phyloP scores from a whole-genome alignment of 306 rosid genomes.

The Hippophae rhamnoides region DNA sequence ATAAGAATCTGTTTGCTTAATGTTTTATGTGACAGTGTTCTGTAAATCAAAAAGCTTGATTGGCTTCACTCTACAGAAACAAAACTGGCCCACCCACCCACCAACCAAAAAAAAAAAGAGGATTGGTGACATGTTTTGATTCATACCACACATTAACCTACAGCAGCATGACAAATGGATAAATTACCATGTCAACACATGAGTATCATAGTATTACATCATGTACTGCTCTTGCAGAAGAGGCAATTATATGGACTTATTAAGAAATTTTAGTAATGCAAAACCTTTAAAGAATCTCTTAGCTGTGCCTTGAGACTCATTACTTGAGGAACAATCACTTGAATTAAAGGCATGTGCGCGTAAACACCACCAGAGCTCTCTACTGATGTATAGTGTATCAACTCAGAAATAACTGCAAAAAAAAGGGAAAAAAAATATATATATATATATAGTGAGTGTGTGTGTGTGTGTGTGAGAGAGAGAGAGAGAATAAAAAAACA shows the following conservation, averaged over 20 bases:
- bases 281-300: slow-evolving; percentile 87
- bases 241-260: slow-evolving; percentile 5
- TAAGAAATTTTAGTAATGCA: slow-evolving; percentile 14
- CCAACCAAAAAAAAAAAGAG: slow-evolving; percentile 3
- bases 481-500: not conserved
- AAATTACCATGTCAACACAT: not conserved
- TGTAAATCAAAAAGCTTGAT: too few relatives aligned
- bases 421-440: not conserved
- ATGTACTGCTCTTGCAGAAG: slow-evolving; percentile 3
- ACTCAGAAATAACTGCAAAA: slow-evolving; percentile 86
- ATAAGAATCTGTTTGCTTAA: not conserved
- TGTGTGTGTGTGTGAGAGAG: not conserved
- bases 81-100: too few relatives aligned
- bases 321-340: slow-evolving; percentile 87
- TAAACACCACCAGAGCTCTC: slow-evolving; percentile 64
- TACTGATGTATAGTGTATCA: slow-evolving; percentile 81
- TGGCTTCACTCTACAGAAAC: too few relatives aligned
- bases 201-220: not conserved
- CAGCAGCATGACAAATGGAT: slow-evolving; percentile 7
- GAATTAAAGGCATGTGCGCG: slow-evolving; percentile 84
- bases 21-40: too few relatives aligned
- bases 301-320: slow-evolving; percentile 90
- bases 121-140: not conserved
- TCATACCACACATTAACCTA: slow-evolving; percentile 8
- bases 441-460: not conserved